Evolutionary conservation across 164 flowering plant species (phyloP).

Genomic region (Umbilicus rupestris): DNA sequence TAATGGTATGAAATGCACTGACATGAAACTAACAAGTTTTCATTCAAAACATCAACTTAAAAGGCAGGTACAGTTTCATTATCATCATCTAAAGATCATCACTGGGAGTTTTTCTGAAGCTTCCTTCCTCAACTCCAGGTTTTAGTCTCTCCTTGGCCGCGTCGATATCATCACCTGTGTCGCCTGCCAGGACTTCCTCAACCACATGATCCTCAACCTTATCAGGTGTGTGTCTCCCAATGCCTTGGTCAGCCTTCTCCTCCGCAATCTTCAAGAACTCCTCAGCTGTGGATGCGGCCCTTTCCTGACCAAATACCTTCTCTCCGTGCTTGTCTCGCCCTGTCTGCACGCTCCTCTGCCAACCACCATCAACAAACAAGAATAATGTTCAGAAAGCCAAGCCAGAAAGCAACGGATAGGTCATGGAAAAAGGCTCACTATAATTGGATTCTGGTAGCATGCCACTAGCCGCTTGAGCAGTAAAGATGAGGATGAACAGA

Average conservation of each 20-base stretch:
- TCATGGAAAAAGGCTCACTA: no score
- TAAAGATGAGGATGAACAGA: no score
- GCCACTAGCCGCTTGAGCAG: no score
- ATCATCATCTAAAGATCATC: no score
- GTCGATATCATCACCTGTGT: neutral
- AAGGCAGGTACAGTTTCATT: no score
- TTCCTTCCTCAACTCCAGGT: neutral
- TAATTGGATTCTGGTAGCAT: no score
- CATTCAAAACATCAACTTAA: no score
- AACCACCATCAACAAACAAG: neutral
- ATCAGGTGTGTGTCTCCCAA: neutral
- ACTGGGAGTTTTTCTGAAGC: neutral
- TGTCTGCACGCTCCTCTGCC: neutral
- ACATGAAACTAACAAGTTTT: no score
- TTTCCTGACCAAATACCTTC: neutral
- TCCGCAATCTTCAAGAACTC: neutral
- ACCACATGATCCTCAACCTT: neutral
- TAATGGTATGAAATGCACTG: no score
- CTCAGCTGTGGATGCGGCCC: slow-evolving; percentile 5
- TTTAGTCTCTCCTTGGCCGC: neutral
- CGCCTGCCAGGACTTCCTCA: neutral
- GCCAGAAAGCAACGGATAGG: no score
- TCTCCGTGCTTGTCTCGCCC: neutral
- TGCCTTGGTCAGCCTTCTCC: neutral
- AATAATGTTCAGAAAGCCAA: neutral